phyloP scores from a whole-genome alignment of 2,329 filamentous ascomycete species.

The Plenodomus lindquistii region DNA sequence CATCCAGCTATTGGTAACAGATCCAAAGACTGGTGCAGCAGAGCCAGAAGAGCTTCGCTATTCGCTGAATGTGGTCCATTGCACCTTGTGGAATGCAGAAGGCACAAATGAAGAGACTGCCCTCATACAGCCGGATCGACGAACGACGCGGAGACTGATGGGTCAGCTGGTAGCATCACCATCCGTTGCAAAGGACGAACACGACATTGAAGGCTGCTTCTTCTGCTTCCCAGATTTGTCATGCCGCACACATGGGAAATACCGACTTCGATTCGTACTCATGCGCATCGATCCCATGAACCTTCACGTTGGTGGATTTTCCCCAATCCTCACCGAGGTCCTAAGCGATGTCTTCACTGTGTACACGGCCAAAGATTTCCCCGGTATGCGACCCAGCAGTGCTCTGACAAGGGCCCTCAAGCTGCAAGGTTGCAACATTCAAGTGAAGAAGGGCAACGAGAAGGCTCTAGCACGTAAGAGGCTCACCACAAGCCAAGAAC shows the following conservation, averaged over 20 bases:
- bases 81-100: conserved; percentile 72
- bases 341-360: conserved; percentile 76
- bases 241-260: conserved; percentile 76
- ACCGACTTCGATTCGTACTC: conserved; percentile 73
- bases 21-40: conserved; percentile 54
- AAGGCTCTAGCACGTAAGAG: conserved; percentile 54
- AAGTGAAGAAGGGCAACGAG: conserved; percentile 84
- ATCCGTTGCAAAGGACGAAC: conserved; percentile 75
- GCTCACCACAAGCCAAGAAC: conserved; percentile 44
- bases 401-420: conserved; percentile 73
- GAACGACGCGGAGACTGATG: conserved; percentile 76
- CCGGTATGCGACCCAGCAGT: conserved; percentile 80
- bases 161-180: conserved; percentile 77
- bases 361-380: conserved; percentile 84
- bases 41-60: conserved; percentile 65
- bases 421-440: conserved; percentile 80
- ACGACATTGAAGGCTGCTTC: conserved; percentile 75
- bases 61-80: conserved; percentile 73
- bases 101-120: conserved; percentile 70
- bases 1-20: conserved; percentile 70
- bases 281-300: conserved; percentile 69
- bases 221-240: conserved; percentile 85
- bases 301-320: conserved; percentile 57
- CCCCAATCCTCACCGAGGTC: conserved; percentile 54
- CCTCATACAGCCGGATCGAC: conserved; percentile 69